Conservation (phyloP, 306 rosid species). For the Canavalia ensiformis region DNA sequence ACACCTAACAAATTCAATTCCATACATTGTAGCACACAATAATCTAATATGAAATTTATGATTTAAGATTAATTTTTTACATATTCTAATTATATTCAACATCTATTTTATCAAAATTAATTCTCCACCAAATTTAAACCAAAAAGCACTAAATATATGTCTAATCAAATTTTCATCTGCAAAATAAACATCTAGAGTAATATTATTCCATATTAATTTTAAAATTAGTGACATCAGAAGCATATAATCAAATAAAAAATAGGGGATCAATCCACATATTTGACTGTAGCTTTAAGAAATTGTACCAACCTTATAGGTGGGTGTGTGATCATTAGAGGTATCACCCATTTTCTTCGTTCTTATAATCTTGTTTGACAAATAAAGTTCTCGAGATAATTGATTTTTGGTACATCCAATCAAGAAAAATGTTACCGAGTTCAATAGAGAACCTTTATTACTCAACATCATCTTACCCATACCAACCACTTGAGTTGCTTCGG, state of each 20-base stretch:
- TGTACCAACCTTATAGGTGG: not conserved
- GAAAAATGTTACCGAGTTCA: not conserved
- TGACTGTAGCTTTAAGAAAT: not conserved
- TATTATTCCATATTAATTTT: not conserved
- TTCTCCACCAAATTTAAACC: too few relatives aligned
- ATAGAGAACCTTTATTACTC: not conserved
- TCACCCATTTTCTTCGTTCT: too few relatives aligned
- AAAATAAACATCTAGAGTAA: not conserved
- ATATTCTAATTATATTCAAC: too few relatives aligned
- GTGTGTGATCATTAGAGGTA: not conserved
- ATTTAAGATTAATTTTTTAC: too few relatives aligned
- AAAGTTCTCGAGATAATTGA: not conserved
- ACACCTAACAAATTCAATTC: too few relatives aligned
- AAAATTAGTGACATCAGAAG: not conserved
- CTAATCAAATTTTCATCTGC: not conserved
- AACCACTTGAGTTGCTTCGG: not conserved
- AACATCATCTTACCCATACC: not conserved
- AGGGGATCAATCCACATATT: not conserved
- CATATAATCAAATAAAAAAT: not conserved
- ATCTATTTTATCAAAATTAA: too few relatives aligned
- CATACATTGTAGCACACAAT: too few relatives aligned
- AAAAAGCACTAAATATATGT: not conserved
- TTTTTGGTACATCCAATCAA: not conserved
- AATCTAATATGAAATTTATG: too few relatives aligned
- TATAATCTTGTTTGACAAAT: not conserved